Evolutionary conservation across 345 rosid species (phyloP).

Genomic region (Theobroma cacao): DNA sequence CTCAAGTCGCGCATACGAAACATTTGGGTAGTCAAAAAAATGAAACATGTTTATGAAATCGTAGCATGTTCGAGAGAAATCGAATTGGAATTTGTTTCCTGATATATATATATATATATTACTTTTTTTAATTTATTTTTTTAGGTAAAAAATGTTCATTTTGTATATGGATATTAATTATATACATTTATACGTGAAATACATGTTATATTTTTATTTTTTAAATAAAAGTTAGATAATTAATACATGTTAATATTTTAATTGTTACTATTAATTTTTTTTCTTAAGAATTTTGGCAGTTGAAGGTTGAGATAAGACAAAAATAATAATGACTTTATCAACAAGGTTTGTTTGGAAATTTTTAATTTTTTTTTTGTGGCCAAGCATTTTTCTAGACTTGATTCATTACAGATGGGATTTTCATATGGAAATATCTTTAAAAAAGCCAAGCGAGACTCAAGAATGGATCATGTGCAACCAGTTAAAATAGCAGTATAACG

Average conservation of each 20-base stretch:
- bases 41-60: not conserved
- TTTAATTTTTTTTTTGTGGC: not conserved
- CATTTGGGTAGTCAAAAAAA: not conserved
- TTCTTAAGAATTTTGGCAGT: not conserved
- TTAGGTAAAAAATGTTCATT: not conserved
- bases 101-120: no score
- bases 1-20: not conserved
- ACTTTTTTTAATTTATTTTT: no score
- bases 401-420: not conserved
- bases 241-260: no score
- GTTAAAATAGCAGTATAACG: not conserved
- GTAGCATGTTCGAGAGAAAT: not conserved
- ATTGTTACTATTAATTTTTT: no score
- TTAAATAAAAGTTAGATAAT: no score
- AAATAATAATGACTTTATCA: conserved; percentile 1
- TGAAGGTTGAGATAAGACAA: not conserved
- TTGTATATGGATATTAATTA: not conserved
- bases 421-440: not conserved
- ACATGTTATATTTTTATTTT: not conserved
- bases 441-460: not conserved
- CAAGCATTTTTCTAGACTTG: not conserved
- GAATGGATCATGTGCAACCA: no score
- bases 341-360: not conserved
- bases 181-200: not conserved
- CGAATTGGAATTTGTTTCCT: not conserved